Evolutionary conservation across 2,329 filamentous ascomycete species (phyloP).

Genomic region (Didymella lethalis): DNA sequence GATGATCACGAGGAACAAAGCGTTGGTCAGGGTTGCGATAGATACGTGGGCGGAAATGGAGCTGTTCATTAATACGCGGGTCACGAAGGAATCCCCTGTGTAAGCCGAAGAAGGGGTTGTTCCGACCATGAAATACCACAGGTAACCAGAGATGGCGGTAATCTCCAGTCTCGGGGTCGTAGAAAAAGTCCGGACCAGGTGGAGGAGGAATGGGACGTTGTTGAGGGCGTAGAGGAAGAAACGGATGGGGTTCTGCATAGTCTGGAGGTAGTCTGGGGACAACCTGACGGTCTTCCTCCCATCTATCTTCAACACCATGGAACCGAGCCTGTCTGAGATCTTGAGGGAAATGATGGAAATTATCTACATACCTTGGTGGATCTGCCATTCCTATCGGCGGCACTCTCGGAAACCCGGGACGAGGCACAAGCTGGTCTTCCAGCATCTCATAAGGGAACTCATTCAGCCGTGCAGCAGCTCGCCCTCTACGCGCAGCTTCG

Average conservation of each 20-base stretch:
- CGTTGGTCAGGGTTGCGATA: not conserved
- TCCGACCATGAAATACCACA: not conserved
- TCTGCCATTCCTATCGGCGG: not conserved
- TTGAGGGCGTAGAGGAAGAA: not conserved
- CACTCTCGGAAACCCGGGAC: conserved; percentile 1
- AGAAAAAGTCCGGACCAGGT: not conserved
- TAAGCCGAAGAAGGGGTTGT: not conserved
- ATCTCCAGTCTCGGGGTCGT: not conserved
- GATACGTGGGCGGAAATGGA: not conserved
- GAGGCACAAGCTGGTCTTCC: conserved; percentile 24
- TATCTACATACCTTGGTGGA: conserved; percentile 7
- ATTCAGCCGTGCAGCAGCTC: conserved; percentile 23
- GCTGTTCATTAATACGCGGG: not conserved
- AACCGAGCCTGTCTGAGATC: not conserved
- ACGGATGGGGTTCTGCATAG: not conserved
- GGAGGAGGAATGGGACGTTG: not conserved
- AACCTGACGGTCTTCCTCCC: not conserved
- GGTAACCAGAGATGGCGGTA: not conserved
- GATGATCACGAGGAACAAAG: not conserved
- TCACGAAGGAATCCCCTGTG: not conserved
- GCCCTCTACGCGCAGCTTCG: conserved; percentile 37
- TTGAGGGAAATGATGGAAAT: not conserved
- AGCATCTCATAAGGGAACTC: conserved; percentile 37
- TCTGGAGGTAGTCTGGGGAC: not conserved
- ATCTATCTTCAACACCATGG: not conserved